Percentiles rank a stretch among this genome's conserved stretches.
These are phyloP conservation scores for Oehlia diaphana DNA, from an alignment of 192 early-diverging fungal species.

Conservation along the genomic window DNA sequence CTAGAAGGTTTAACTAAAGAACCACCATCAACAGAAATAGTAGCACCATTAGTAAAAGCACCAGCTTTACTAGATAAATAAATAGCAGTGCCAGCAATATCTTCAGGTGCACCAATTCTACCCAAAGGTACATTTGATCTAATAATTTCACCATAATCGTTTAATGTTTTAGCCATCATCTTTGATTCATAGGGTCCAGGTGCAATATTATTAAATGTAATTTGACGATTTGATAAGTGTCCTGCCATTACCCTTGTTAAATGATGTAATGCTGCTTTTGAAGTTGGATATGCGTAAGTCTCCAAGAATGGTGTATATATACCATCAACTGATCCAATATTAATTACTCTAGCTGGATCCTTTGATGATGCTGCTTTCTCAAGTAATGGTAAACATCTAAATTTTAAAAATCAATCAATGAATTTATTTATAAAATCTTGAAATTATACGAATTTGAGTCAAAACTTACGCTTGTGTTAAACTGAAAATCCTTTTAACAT, in stretches of 20 bases:
- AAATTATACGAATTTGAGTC: neutral
- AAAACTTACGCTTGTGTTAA: constrained; percentile 21
- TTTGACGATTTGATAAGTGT: constrained; percentile 47
- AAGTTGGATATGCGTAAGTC: constrained; percentile 74
- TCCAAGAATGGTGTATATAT: constrained; percentile 29
- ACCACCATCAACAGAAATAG: constrained; percentile 88
- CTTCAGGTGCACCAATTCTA: constrained; percentile 78
- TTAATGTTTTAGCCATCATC: neutral
- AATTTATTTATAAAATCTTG: neutral
- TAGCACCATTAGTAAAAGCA: constrained; percentile 78
- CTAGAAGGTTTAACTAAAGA: neutral
- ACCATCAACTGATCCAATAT: constrained; percentile 74
- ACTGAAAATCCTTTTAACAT: constrained; percentile 23
- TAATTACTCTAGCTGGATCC: constrained; percentile 78
- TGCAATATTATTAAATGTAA: constrained; percentile 70
- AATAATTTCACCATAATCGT: constrained; percentile 33
- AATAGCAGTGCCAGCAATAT: constrained; percentile 84
- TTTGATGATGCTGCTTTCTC: constrained; percentile 47
- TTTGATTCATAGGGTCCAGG: constrained; percentile 69
- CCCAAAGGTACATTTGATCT: constrained; percentile 60
- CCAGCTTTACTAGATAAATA: constrained; percentile 76
- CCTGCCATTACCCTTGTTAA: constrained; percentile 67
- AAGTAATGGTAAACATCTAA: constrained; percentile 53
- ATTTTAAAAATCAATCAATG: neutral
- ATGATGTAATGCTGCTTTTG: constrained; percentile 80